Evolutionary conservation across 345 rosid species (phyloP), one percentile per base, ranked within the genome.

Genomic region (Populus davidiana): DNA sequence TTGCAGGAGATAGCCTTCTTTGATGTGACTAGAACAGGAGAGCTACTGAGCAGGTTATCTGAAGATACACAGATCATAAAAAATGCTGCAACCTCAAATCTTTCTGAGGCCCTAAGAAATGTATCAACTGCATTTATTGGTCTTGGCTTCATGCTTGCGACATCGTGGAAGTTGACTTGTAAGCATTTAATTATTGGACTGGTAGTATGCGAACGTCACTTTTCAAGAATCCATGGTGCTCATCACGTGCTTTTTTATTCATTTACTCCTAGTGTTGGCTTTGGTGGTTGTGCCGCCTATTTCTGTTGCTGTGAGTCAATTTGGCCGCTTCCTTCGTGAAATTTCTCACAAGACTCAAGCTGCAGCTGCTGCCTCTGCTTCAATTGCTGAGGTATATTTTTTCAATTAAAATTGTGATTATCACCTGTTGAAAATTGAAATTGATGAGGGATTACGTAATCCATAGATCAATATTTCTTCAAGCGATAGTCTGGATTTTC

Each of bases 261-360:
- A 69, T 75, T 13, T 74, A 38, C 52, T 72, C 63, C 44, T 81
- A 95, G 99, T 95, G 90, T 80, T 93, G 89, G 90, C 99, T 69
- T 80, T 93, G 87, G 94, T 76, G 18, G 93, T 95, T 14, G 96
- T 93, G 54, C 99, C 99, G 6, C 38, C 85, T 69, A 91, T 95
- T 61, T 95, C 96, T 5, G 81, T 93, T 74, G 89, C 92, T 68
- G 97, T 90, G 47, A 83, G 89, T 65, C 88, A 81, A 67, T 91
- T 91, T 13, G 98, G 99, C 14, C 90, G 91, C 36, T 93, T 85
- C 85, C 89, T 95, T 72, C 93, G 95, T 78, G 99, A 95, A 74
- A 96, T 95, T 81, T 95, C 98, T 29, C 94, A 95, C 83, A 80
- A 77, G 77, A 95, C 96, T 78, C 99, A 95, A 91, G 93, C 98